Conservation (phyloP, 2,329 filamentous ascomycete species). For the Zymoseptoria crescenta region DNA sequence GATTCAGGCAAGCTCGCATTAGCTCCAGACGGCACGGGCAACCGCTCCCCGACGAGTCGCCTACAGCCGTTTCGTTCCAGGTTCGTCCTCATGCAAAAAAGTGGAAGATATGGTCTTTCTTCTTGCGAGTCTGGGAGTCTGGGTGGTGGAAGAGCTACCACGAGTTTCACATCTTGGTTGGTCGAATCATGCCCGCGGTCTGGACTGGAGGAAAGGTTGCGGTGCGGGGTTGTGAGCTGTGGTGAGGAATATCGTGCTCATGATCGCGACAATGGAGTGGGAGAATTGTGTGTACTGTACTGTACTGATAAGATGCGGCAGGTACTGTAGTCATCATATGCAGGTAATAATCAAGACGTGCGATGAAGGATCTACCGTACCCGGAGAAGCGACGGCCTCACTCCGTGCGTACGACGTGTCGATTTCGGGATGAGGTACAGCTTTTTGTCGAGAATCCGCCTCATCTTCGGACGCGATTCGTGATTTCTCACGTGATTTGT, state of each 20-base stretch:
- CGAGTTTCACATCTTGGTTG: neutral
- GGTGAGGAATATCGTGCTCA: neutral
- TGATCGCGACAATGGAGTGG: neutral
- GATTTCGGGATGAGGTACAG: neutral
- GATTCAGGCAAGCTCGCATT: neutral
- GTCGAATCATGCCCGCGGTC: neutral
- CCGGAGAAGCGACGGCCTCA: neutral
- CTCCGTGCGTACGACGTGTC: neutral
- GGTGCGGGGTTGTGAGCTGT: neutral
- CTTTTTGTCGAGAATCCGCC: neutral
- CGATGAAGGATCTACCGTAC: no score
- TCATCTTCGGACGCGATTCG: neutral
- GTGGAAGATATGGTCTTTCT: neutral
- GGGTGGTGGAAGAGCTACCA: neutral
- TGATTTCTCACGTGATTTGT: neutral
- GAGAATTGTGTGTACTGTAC: neutral
- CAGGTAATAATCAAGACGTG: neutral
- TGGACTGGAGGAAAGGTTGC: neutral
- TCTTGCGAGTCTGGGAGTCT: neutral
- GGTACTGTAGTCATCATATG: neutral
- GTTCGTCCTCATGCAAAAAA: no score
- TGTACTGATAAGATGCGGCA: neutral
- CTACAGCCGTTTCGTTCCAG: no score
- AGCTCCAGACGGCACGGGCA: neutral
- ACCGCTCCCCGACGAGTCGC: neutral